Evolutionary conservation across 2,329 filamentous ascomycete genomes (phyloP), one percentile per base, ranked within the genome.

Genomic region (Fusarium oxysporum): DNA sequence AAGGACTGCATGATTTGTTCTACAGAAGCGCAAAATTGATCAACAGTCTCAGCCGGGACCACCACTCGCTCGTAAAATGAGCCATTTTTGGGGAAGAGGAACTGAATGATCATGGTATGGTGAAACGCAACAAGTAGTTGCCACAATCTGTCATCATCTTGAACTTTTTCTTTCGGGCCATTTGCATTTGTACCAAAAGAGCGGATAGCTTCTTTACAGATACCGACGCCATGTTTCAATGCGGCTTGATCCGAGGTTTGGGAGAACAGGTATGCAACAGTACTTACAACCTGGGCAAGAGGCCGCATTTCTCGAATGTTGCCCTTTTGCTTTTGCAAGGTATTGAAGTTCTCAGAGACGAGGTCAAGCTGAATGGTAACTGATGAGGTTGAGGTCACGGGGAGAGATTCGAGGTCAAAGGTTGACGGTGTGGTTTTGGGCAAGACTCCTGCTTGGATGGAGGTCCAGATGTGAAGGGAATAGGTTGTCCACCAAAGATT

Each of bases 401-500:
- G 80, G 3, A 81, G 74, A 44, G 76, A 78, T 33, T 80, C 76
- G 37, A 77, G 73, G 2, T 77, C 73, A 17, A 78, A 71, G 7
- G 74, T 72, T 2, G 76, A 76, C 9, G 75, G 75, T 5, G 77
- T 63, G 16, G 73, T 66, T 5, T 67, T 70, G n/a, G 79, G 71
- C 19, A 78, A 74, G 38, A 69, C 66, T 48, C 80, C 80, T 63
- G 78, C 80, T 62, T 84, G 82, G 41, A 83, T 74, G 35, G 78
- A 83, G 10, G 75, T 75, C 83, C 83, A 84, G 12, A 83, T 76
- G 37, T 78, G 80, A n/a, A 82, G 75, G 2, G 82, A 78, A 62
- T 81, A 82, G 3, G 81, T 81, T 8, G 81, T 77, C 82, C 83
- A 84, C 76, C 82, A 82, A 10, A 84, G 72, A 69, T 82, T 82